These are phyloP conservation scores for Prototheca stagnorum DNA, from an alignment of 163 green algal genomes.

Conservation along the genomic window DNA sequence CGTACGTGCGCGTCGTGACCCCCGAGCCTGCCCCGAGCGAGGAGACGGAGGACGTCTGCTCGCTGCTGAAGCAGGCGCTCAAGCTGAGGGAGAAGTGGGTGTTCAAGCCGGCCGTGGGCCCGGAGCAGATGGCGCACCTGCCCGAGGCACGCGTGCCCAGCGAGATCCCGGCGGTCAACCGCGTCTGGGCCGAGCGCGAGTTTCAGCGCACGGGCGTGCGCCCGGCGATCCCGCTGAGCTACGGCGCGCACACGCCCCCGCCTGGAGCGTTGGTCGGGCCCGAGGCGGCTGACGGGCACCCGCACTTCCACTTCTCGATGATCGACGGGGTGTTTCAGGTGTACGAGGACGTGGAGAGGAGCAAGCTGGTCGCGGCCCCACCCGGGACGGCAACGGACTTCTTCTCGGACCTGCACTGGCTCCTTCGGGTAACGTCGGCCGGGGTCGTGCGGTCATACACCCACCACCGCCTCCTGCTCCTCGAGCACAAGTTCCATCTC, in stretches of 20 bases:
- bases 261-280: background rate
- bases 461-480: constrained; percentile 81
- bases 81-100: constrained; percentile 41
- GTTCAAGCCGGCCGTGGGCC: constrained; percentile 16
- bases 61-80: constrained; percentile 40
- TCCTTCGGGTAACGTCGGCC: constrained; percentile 42
- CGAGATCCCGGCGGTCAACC: constrained; percentile 39
- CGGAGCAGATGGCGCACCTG: constrained; percentile 25
- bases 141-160: constrained; percentile 41
- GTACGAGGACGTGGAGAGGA: background rate
- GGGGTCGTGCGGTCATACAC: constrained; percentile 74
- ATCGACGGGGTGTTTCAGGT: too few relatives aligned
- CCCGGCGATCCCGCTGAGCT: background rate
- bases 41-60: constrained; percentile 52
- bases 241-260: background rate
- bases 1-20: constrained; percentile 42
- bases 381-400: constrained; percentile 61
- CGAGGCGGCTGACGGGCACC: too few relatives aligned
- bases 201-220: constrained; percentile 37
- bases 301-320: too few relatives aligned
- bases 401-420: constrained; percentile 68
- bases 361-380: constrained; percentile 5
- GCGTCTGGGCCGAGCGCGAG: constrained; percentile 39
- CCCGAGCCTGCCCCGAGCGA: constrained; percentile 29
- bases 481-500: constrained; percentile 95